A percentile compares a stretch with the other conserved stretches of the same genome.
Conservation (phyloP, 805 yeast genomes). For the Blastobotrys attinorum region DNA sequence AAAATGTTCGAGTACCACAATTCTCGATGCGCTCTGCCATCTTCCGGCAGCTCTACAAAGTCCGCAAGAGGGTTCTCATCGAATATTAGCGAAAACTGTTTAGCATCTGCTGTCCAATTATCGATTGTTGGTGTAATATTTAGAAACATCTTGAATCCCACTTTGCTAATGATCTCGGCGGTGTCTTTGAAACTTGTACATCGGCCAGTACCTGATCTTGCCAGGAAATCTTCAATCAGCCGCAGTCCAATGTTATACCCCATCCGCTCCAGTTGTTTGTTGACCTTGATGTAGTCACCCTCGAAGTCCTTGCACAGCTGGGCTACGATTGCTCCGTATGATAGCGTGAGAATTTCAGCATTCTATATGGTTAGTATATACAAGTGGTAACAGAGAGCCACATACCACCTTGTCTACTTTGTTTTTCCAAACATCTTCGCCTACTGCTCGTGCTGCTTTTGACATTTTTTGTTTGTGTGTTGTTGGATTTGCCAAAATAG, state of each 20-base stretch:
- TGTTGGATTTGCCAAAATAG: neutral
- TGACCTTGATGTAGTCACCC: conserved; percentile 69
- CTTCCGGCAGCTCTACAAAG: conserved; percentile 89
- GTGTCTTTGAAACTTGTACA: conserved; percentile 77
- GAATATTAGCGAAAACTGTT: conserved; percentile 62
- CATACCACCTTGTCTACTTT: conserved; percentile 75
- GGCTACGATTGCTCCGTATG: conserved; percentile 89
- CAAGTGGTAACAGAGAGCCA: conserved; percentile 14
- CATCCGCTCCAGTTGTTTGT: conserved; percentile 80
- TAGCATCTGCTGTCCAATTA: conserved; percentile 70
- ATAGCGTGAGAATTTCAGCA: conserved; percentile 87
- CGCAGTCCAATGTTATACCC: conserved; percentile 92
- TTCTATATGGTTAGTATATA: conserved; percentile 39
- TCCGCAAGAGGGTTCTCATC: conserved; percentile 89
- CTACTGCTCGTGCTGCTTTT: conserved; percentile 35
- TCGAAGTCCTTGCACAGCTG: conserved; percentile 81
- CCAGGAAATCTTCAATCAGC: conserved; percentile 85
- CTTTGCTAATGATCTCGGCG: conserved; percentile 74
- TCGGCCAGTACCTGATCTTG: conserved; percentile 77
- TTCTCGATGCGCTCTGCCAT: conserved; percentile 56
- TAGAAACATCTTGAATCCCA: conserved; percentile 85
- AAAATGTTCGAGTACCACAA: conserved; percentile 90
- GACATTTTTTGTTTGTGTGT: conserved; percentile 4
- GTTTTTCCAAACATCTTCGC: conserved; percentile 90
- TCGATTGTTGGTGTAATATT: conserved; percentile 70